phyloP scores from a whole-genome alignment of 2,329 filamentous ascomycete species.

The Penicillium olsonii region DNA sequence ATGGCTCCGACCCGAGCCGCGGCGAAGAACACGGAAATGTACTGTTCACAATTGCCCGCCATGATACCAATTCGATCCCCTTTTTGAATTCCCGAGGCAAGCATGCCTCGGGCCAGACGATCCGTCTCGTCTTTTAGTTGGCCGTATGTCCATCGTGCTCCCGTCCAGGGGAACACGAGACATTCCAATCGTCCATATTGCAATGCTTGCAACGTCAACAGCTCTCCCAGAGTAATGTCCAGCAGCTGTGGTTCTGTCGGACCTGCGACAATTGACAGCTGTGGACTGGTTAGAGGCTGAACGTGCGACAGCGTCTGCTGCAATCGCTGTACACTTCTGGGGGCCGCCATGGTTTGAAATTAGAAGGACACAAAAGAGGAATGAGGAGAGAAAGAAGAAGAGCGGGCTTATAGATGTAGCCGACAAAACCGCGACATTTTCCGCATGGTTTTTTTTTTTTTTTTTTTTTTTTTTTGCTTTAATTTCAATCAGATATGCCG shows the following conservation, averaged over 20 bases:
- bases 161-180: constrained; percentile 74
- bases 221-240: constrained; percentile 70
- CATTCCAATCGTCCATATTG: constrained; percentile 67
- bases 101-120: constrained; percentile 64
- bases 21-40: constrained; percentile 70
- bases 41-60: constrained; percentile 63
- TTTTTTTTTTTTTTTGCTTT: background rate
- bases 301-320: constrained; percentile 35
- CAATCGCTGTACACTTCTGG: constrained; percentile 29
- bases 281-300: constrained; percentile 16
- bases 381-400: background rate
- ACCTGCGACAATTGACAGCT: constrained; percentile 64
- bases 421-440: constrained; percentile 12
- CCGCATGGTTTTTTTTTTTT: constrained; percentile 1
- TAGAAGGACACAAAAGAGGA: background rate
- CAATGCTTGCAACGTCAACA: constrained; percentile 70
- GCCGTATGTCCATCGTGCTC: constrained; percentile 71
- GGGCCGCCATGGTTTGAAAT: constrained; percentile 24
- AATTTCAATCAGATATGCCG: constrained; percentile 16
- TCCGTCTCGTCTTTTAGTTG: constrained; percentile 64
- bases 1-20: constrained; percentile 66
- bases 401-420: constrained; percentile 15
- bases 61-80: constrained; percentile 75
- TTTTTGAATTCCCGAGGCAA: constrained; percentile 65
- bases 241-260: constrained; percentile 68